phyloP scores from a whole-genome alignment of 176 grass and related monocot species.

The Avena eriantha region DNA sequence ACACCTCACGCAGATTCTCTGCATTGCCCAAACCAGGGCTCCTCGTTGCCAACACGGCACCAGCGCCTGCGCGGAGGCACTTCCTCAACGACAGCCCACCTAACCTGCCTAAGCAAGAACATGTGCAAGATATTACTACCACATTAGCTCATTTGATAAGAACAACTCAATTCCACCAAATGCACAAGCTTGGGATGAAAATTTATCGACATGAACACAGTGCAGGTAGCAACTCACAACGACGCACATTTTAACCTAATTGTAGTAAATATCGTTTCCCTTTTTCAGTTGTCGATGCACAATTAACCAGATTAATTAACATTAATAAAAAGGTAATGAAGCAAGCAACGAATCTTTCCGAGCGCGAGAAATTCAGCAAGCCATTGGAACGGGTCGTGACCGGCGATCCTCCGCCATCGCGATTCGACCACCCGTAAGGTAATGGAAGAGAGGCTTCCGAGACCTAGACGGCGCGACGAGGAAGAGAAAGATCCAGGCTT shows the following conservation, averaged over 20 bases:
- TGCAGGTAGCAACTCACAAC: neutral
- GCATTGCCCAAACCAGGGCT: conserved; percentile 54
- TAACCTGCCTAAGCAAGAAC: conserved; percentile 52
- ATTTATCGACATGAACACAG: neutral
- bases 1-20: conserved; percentile 51
- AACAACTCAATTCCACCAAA: neutral
- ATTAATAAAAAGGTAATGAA: neutral
- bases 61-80: neutral
- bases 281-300: neutral
- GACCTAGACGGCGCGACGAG: neutral
- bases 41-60: conserved; percentile 38
- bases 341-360: conserved; percentile 15
- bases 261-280: neutral
- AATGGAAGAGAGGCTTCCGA: neutral
- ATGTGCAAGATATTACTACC: conserved; percentile 33
- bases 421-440: neutral
- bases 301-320: neutral
- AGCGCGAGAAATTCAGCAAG: neutral
- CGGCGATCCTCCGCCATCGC: conserved; percentile 9
- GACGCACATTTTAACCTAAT: neutral
- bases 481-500: neutral
- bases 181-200: neutral
- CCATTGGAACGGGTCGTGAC: neutral
- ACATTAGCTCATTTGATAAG: neutral
- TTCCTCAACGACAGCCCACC: conserved; percentile 33